Evolutionary conservation across 1,284 basidiomycete genomes (phyloP).

Genomic region (Phenoliferia sp.): DNA sequence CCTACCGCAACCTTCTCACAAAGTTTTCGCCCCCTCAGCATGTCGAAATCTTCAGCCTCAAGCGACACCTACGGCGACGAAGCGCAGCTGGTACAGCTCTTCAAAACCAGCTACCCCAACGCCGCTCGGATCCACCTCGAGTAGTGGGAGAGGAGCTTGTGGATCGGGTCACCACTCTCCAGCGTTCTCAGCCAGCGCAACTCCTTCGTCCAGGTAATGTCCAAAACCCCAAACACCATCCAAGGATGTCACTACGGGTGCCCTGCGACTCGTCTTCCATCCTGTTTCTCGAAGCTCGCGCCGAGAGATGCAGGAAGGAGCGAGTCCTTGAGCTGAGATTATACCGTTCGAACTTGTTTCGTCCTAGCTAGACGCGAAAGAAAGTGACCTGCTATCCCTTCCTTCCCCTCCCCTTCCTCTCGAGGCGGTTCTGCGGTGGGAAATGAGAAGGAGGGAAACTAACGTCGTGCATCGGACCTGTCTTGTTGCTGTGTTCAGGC

Average conservation of each 20-base stretch:
- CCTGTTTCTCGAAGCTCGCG: background rate
- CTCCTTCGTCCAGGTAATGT: slow-evolving; percentile 6
- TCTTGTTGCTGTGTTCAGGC: slow-evolving; percentile 48
- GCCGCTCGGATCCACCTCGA: background rate
- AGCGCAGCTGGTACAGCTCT: slow-evolving; percentile 19
- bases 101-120: background rate
- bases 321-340: slow-evolving; percentile 90
- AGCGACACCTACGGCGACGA: slow-evolving; percentile 32
- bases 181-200: no score
- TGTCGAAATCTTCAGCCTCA: no score
- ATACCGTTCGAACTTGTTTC: slow-evolving; percentile 90
- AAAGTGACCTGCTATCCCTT: slow-evolving; percentile 45
- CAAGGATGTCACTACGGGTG: slow-evolving; percentile 10
- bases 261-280: slow-evolving; percentile 10
- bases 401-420: no score
- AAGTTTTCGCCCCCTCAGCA: no score
- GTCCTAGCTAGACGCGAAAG: slow-evolving; percentile 86
- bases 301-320: slow-evolving; percentile 5
- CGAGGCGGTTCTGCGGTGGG: background rate
- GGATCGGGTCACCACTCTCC: no score
- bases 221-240: background rate
- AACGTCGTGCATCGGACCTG: no score
- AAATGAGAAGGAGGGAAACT: background rate
- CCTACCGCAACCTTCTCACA: no score
- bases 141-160: no score